Base-by-base conservation (phyloP, 2,329 filamentous ascomycete genomes). In the Camillea tinctor region DNA sequence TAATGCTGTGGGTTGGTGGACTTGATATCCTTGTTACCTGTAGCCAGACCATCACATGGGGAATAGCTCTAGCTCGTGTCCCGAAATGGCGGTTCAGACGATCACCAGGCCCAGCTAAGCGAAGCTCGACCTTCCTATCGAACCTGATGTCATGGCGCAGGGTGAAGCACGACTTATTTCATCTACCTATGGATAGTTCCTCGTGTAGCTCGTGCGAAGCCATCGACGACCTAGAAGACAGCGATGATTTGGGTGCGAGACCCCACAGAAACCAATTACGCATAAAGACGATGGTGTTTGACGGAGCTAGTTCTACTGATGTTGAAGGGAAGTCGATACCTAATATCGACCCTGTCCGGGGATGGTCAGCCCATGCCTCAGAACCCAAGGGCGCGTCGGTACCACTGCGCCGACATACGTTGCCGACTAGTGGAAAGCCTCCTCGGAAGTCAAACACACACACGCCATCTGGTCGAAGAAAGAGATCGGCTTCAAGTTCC, bases 41-140 rank as follows among this genome's bases (percentile, higher is more conserved):
- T 71, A 85, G 86, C 26, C 83, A 87, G 26, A 85, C 95, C 13
- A 85, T 98, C 40, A 84, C 83, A 68, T 96, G 92, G 90, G 93
- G 91, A 52, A 89, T 98, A 56, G 84, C 89, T 23, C 79, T 99
- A 62, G 93, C 94, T 55, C 84, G 94, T 59, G 91, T 98, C 19
- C 95, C 95, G 2, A 92, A 88, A 68, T 97, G 94, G 92, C 90
- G 93, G 50, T 93, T 98, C 69, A 84, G 87, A 67, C 85, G 88
- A 58, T 77, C 81, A 19, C 73, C 77, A 1, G 72, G 71, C 26
- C 68, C 67, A 4, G 70, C 72, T 58, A 74, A 76, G 66, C 73
- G 75, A 59, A 62, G 71, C 40, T 68, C 73, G 62, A 63, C 72
- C 66, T 56, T 79, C 65, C 56, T 75, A 67, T 73, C 77, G 59